phyloP scores from a whole-genome alignment of 192 early-diverging fungal species.

The Piromyces sp. region DNA sequence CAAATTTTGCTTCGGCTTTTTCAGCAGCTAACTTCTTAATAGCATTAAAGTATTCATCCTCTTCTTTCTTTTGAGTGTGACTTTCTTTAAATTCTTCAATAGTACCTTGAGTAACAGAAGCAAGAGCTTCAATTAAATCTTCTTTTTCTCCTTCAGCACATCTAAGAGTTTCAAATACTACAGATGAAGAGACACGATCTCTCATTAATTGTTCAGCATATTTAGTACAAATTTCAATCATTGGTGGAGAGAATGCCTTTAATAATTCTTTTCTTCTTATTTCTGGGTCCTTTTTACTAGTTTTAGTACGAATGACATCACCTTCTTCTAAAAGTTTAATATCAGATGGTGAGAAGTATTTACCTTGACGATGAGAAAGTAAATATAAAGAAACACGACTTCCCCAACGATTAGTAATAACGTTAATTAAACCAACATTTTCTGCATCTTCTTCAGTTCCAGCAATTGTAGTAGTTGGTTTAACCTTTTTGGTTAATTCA shows the following conservation, averaged over 20 bases:
- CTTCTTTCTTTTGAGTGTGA: slow-evolving; percentile 4
- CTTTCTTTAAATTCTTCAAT: slow-evolving; percentile 20
- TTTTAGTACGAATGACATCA: slow-evolving; percentile 50
- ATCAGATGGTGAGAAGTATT: slow-evolving; percentile 52
- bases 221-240: slow-evolving; percentile 37
- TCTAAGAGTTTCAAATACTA: slow-evolving; percentile 23
- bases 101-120: not conserved
- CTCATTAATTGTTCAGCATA: slow-evolving; percentile 37
- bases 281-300: slow-evolving; percentile 65
- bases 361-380: slow-evolving; percentile 53
- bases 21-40: slow-evolving; percentile 31
- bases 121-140: not conserved
- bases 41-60: slow-evolving; percentile 26
- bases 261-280: slow-evolving; percentile 50
- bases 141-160: slow-evolving; percentile 8
- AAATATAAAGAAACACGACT: slow-evolving; percentile 34
- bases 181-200: slow-evolving; percentile 46
- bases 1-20: slow-evolving; percentile 5
- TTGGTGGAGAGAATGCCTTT: slow-evolving; percentile 27
- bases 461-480: slow-evolving; percentile 3
- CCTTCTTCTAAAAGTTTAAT: slow-evolving; percentile 45
- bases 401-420: slow-evolving; percentile 10
- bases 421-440: slow-evolving; percentile 64
- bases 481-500: slow-evolving; percentile 16
- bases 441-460: slow-evolving; percentile 30